These are phyloP conservation scores for Vanderwaltozyma polyspora DNA, from an alignment of 805 yeast genomes.

Conservation along the genomic window DNA sequence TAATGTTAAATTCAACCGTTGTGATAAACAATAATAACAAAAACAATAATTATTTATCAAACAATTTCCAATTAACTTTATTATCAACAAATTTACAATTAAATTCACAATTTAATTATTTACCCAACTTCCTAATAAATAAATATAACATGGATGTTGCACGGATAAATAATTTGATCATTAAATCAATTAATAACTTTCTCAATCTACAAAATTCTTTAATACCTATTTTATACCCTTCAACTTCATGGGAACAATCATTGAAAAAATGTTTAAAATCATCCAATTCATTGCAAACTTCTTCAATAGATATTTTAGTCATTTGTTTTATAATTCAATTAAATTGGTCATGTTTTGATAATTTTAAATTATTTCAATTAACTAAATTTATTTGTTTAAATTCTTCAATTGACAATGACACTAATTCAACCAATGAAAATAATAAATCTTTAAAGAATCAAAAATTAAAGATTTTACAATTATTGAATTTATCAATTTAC, in stretches of 20 bases:
- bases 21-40: no score
- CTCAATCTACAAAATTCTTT: slow-evolving; percentile 13
- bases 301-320: slow-evolving; percentile 1
- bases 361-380: slow-evolving; percentile 16
- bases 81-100: slow-evolving; percentile 11
- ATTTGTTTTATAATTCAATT: slow-evolving; percentile 18
- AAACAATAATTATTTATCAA: slow-evolving; percentile 2
- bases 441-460: no score
- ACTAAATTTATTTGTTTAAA: slow-evolving; percentile 13
- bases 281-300: neutral
- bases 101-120: slow-evolving; percentile 7
- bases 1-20: no score
- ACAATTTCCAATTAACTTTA: slow-evolving; percentile 4
- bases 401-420: neutral
- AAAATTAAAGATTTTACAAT: slow-evolving; percentile 15
- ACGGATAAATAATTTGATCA: slow-evolving; percentile 5
- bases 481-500: slow-evolving; percentile 14
- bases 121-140: slow-evolving; percentile 15
- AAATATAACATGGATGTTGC: slow-evolving; percentile 8
- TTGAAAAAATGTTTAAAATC: slow-evolving; percentile 3
- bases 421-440: neutral
- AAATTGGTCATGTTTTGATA: slow-evolving; percentile 22
- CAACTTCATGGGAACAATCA: slow-evolving; percentile 7
- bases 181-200: slow-evolving; percentile 8
- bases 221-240: slow-evolving; percentile 18